A percentile compares a stretch with the other conserved stretches of the same genome.
Conservation (phyloP, 2,329 filamentous ascomycete genomes). For the Aspergillus glaucus region DNA sequence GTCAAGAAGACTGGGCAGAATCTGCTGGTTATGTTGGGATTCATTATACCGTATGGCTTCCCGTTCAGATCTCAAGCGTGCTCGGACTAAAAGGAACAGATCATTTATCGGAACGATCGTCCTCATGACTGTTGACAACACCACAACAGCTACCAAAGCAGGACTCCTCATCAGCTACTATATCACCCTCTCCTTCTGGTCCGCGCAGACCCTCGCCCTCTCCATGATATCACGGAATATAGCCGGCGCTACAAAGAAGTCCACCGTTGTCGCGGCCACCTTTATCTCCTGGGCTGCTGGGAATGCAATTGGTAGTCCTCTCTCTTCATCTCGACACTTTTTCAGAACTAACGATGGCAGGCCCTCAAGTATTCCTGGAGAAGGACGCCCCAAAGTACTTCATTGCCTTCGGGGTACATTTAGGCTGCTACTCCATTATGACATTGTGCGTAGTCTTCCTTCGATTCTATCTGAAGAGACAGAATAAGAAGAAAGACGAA, state of each 20-base stretch:
- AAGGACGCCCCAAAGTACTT: slow-evolving; percentile 60
- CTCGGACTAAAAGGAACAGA: slow-evolving; percentile 27
- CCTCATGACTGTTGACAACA: slow-evolving; percentile 61
- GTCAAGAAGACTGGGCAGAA: slow-evolving; percentile 66
- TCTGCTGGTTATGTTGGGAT: slow-evolving; percentile 58
- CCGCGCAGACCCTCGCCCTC: slow-evolving; percentile 60
- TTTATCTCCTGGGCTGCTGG: slow-evolving; percentile 65
- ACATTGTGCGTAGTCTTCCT: slow-evolving; percentile 53
- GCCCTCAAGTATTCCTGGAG: slow-evolving; percentile 58
- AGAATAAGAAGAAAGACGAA: slow-evolving; percentile 56
- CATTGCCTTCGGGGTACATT: slow-evolving; percentile 62
- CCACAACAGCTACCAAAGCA: slow-evolving; percentile 52
- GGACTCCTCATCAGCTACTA: slow-evolving; percentile 70
- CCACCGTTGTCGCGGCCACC: slow-evolving; percentile 60
- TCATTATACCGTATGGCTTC: slow-evolving; percentile 55
- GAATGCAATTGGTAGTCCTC: slow-evolving; percentile 54
- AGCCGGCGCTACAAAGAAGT: slow-evolving; percentile 69
- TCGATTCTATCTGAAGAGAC: slow-evolving; percentile 50
- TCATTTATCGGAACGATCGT: slow-evolving; percentile 67
- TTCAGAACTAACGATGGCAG: slow-evolving; percentile 21
- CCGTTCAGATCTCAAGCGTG: background rate
- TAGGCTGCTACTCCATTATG: slow-evolving; percentile 61
- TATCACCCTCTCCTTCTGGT: slow-evolving; percentile 72
- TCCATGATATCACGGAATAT: slow-evolving; percentile 64
- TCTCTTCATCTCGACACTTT: too few species aligned